Evolutionary conservation across 495 filamentous ascomycete genomes (phyloP).

Genomic region (Trichoderma parareesei): DNA sequence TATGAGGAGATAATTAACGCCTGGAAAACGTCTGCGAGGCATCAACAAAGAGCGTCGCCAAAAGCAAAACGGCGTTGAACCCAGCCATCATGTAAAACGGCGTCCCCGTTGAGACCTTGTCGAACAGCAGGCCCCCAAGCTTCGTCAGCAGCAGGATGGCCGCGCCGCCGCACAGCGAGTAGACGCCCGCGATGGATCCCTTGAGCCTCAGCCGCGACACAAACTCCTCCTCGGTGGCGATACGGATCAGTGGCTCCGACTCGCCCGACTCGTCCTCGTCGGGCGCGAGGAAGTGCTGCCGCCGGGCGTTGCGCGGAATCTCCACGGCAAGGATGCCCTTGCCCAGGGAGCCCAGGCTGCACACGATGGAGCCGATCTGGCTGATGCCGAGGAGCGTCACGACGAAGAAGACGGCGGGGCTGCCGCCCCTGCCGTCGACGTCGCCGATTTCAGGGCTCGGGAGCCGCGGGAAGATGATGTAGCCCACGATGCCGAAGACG

Average conservation of each 20-base stretch:
- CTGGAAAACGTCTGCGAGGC: constrained; percentile 12
- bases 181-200: constrained; percentile 88
- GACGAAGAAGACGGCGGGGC: constrained; percentile 59
- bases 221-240: constrained; percentile 16
- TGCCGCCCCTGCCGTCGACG: constrained; percentile 48
- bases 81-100: constrained; percentile 89
- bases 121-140: constrained; percentile 79
- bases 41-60: constrained; percentile 45
- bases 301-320: constrained; percentile 20
- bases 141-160: constrained; percentile 91
- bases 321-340: constrained; percentile 62
- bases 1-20: not conserved
- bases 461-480: constrained; percentile 61
- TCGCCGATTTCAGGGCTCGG: constrained; percentile 60
- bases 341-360: constrained; percentile 76
- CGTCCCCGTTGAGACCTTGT: constrained; percentile 55
- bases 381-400: constrained; percentile 75
- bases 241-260: constrained; percentile 27
- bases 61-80: constrained; percentile 69
- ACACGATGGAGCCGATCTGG: constrained; percentile 94
- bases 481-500: constrained; percentile 64
- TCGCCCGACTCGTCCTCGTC: constrained; percentile 18
- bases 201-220: constrained; percentile 56
- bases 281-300: constrained; percentile 23
- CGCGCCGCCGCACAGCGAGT: constrained; percentile 81